Percentiles rank a stretch among this genome's conserved stretches.
Conservation (phyloP, 2,329 filamentous ascomycete species). For the Fusarium zealandicum region DNA sequence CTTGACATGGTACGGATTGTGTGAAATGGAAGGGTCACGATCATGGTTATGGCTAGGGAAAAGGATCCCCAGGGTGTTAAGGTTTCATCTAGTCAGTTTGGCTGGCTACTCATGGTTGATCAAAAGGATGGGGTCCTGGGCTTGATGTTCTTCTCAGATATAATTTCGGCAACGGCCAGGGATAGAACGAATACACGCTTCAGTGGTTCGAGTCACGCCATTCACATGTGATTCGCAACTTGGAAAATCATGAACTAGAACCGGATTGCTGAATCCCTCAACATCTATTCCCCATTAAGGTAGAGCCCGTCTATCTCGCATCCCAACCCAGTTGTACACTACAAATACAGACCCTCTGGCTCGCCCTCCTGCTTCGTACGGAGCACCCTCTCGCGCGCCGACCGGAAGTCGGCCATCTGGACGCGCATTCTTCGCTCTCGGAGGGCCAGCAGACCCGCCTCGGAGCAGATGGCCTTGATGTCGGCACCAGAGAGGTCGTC, state of each 20-base stretch:
- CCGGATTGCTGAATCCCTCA: constrained; percentile 3
- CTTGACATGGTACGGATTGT: neutral
- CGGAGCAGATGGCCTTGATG: constrained; percentile 98
- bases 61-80: neutral
- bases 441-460: constrained; percentile 92
- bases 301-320: constrained; percentile 33
- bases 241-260: too few species aligned
- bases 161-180: neutral
- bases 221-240: too few species aligned
- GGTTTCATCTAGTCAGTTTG: too few species aligned
- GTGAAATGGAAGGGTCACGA: neutral
- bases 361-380: constrained; percentile 99
- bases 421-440: constrained; percentile 96
- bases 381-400: constrained; percentile 90
- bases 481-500: constrained; percentile 96
- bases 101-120: neutral
- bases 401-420: constrained; percentile 97
- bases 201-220: too few species aligned
- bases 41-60: neutral
- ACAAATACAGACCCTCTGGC: constrained; percentile 98
- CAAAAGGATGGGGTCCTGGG: neutral
- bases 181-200: constrained; percentile 1
- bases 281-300: constrained; percentile 37
- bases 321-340: constrained; percentile 50
- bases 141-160: neutral